A percentile compares a stretch with the other conserved stretches of the same genome.
phyloP scores from a whole-genome alignment of 1,139 yeast species.

The Nadsonia commutata region DNA sequence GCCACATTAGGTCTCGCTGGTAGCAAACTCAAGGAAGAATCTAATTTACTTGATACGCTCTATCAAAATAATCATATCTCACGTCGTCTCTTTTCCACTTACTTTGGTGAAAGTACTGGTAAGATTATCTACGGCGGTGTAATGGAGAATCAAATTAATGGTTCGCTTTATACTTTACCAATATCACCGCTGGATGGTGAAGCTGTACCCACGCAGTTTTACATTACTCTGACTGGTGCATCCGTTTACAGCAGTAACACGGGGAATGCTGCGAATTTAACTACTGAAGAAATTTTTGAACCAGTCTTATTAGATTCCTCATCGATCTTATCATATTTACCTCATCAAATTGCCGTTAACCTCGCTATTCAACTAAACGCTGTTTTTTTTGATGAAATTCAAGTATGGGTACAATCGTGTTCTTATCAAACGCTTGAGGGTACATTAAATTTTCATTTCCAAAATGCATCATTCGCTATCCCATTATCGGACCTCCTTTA shows the following conservation, averaged over 20 bases:
- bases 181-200: slow-evolving; percentile 20
- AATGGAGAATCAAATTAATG: not conserved
- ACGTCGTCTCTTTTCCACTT: not conserved
- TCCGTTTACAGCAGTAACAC: slow-evolving; percentile 27
- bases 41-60: slow-evolving; percentile 6
- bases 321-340: slow-evolving; percentile 38
- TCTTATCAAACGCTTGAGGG: slow-evolving; percentile 36
- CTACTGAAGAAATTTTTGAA: slow-evolving; percentile 22
- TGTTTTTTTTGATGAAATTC: slow-evolving; percentile 34
- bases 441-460: slow-evolving; percentile 31
- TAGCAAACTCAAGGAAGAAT: slow-evolving; percentile 4
- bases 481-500: slow-evolving; percentile 39
- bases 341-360: slow-evolving; percentile 43
- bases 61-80: slow-evolving; percentile 1
- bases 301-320: slow-evolving; percentile 56
- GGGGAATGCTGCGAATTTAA: slow-evolving; percentile 27
- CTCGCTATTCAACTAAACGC: slow-evolving; percentile 69
- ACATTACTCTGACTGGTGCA: slow-evolving; percentile 41
- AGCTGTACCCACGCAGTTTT: slow-evolving; percentile 26
- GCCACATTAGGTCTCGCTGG: slow-evolving; percentile 14
- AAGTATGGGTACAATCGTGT: slow-evolving; percentile 59
- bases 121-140: not conserved
- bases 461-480: slow-evolving; percentile 26
- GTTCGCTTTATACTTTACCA: slow-evolving; percentile 7
- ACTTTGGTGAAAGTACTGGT: not conserved